Evolutionary conservation across 2,329 filamentous ascomycete species (phyloP).

Genomic region (Cercospora sojina): DNA sequence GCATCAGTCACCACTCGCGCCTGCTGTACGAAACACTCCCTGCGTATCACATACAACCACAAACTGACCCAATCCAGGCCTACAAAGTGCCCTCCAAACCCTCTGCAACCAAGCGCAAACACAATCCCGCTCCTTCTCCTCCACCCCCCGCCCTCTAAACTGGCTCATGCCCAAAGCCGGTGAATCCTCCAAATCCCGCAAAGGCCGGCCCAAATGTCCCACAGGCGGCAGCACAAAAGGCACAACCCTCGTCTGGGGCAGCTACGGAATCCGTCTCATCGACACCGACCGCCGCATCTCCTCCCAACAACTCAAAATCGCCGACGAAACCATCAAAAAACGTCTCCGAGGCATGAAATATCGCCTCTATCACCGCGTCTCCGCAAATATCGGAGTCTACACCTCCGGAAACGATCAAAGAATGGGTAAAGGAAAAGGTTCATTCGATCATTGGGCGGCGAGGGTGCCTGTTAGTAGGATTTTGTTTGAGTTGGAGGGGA

Average conservation of each 20-base stretch:
- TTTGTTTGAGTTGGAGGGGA: slow-evolving; percentile 86
- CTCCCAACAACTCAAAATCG: slow-evolving; percentile 80
- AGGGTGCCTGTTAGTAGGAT: slow-evolving; percentile 88
- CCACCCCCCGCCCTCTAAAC: slow-evolving; percentile 46
- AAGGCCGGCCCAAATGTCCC: slow-evolving; percentile 81
- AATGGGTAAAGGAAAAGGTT: slow-evolving; percentile 99
- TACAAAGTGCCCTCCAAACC: slow-evolving; percentile 32
- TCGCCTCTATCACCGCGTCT: slow-evolving; percentile 84
- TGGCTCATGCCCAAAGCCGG: slow-evolving; percentile 82
- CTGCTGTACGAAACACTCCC: slow-evolving; percentile 28
- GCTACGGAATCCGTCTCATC: slow-evolving; percentile 89
- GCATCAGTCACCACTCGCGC: slow-evolving; percentile 33
- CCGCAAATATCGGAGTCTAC: slow-evolving; percentile 92
- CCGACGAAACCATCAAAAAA: slow-evolving; percentile 88
- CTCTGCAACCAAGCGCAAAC: slow-evolving; percentile 28
- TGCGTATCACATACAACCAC: not conserved
- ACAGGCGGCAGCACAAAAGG: slow-evolving; percentile 90
- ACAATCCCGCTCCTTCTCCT: slow-evolving; percentile 32
- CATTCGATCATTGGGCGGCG: slow-evolving; percentile 93
- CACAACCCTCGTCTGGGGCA: slow-evolving; percentile 93
- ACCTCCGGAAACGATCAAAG: slow-evolving; percentile 93
- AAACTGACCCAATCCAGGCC: slow-evolving; percentile 39
- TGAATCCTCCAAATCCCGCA: slow-evolving; percentile 82
- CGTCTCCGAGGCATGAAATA: slow-evolving; percentile 89
- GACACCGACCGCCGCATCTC: slow-evolving; percentile 92